Conservation (phyloP, 1,284 basidiomycete species). For the Austroboletus niveus region DNA sequence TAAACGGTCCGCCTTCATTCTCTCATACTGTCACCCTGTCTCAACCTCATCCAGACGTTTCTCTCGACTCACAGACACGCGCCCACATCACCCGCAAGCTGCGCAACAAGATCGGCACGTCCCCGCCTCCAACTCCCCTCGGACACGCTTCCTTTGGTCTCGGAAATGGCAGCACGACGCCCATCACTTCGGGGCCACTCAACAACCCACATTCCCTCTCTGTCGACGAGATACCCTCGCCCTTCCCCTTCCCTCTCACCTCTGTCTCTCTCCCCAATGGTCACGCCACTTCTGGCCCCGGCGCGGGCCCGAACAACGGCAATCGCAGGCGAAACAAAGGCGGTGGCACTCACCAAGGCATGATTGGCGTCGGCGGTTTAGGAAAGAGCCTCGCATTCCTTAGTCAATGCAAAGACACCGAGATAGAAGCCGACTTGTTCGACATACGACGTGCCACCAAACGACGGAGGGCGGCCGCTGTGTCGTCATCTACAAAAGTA, state of each 20-base stretch:
- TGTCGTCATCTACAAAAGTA: conserved; percentile 32
- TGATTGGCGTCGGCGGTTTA: conserved; percentile 52
- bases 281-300: conserved; percentile 32
- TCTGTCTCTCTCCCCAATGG: conserved; percentile 36
- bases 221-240: conserved; percentile 78
- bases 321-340: conserved; percentile 58
- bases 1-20: conserved; percentile 46
- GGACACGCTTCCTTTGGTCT: conserved; percentile 33
- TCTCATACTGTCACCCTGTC: conserved; percentile 4
- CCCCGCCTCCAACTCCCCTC: conserved; percentile 57
- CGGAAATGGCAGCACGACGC: conserved; percentile 36
- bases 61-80: conserved; percentile 69
- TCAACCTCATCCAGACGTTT: conserved; percentile 45
- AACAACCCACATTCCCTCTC: conserved; percentile 76
- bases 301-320: conserved; percentile 40
- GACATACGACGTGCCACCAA: conserved; percentile 76
- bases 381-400: conserved; percentile 63
- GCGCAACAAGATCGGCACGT: conserved; percentile 70
- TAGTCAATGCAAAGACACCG: conserved; percentile 55
- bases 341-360: conserved; percentile 49
- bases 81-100: conserved; percentile 79
- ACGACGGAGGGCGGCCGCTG: conserved; percentile 54
- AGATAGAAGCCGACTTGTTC: conserved; percentile 68
- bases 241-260: conserved; percentile 75
- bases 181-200: conserved; percentile 64